phyloP scores from a whole-genome alignment of 768 basidiomycete species.

The Roridomyces roridus region DNA sequence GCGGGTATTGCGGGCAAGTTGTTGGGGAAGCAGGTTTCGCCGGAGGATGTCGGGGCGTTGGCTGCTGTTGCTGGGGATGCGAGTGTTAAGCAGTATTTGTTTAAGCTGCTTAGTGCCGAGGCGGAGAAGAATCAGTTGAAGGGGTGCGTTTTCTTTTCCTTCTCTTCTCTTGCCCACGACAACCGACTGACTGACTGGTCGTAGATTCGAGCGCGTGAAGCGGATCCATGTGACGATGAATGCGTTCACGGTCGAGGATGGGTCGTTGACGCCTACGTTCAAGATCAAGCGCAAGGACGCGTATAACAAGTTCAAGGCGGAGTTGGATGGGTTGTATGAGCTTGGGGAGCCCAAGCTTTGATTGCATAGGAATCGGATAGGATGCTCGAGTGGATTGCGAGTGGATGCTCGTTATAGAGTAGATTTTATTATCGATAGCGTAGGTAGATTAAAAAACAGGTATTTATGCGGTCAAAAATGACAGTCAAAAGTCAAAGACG shows the following conservation, averaged over 20 bases:
- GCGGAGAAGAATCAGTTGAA: conserved; percentile 72
- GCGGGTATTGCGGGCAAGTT: conserved; percentile 61
- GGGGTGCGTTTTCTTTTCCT: conserved; percentile 58
- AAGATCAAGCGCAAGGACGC: conserved; percentile 87
- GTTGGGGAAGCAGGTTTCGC: conserved; percentile 54
- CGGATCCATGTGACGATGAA: conserved; percentile 76
- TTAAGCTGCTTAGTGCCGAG: conserved; percentile 59
- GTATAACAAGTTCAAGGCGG: conserved; percentile 70
- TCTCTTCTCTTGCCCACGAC: neutral
- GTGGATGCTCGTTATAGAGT: too few species aligned
- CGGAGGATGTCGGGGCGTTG: conserved; percentile 58
- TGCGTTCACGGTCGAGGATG: conserved; percentile 80
- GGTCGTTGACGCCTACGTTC: conserved; percentile 89
- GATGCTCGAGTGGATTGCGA: too few species aligned
- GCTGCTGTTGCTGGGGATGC: conserved; percentile 62
- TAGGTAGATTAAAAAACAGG: too few species aligned
- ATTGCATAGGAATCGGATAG: too few species aligned
- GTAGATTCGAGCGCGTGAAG: conserved; percentile 89
- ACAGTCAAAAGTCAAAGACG: too few species aligned
- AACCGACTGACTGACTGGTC: too few species aligned
- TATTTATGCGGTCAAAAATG: too few species aligned
- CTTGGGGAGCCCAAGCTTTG: conserved; percentile 62
- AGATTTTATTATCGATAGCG: too few species aligned
- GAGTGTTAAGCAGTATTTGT: conserved; percentile 60
- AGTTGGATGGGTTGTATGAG: conserved; percentile 77